Conservation (phyloP, 306 rosid species). For the Fagus sylvatica region DNA sequence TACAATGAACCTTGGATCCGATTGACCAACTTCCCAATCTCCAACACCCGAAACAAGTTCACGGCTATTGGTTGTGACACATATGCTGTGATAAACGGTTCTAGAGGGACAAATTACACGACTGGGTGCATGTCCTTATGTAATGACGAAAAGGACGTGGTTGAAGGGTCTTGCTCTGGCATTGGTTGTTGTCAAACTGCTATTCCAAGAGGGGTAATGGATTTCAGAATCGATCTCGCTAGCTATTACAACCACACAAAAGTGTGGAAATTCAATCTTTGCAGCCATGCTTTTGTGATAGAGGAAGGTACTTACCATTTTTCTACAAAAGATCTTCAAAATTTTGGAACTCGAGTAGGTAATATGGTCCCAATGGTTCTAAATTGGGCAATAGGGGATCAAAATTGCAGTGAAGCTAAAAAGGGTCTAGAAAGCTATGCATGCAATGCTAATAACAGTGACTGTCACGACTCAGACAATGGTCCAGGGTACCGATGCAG, state of each 20-base stretch:
- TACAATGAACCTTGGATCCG: accelerated
- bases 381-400: constrained; percentile 43
- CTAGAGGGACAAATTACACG: accelerated
- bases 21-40: background rate
- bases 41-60: constrained; percentile 26
- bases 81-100: accelerated
- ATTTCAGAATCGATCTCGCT: accelerated
- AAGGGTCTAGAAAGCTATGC: background rate
- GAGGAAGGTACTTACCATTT: constrained; percentile 28
- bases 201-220: background rate
- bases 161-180: constrained; percentile 5
- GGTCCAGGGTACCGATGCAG: constrained; percentile 31
- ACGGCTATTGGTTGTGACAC: constrained; percentile 31
- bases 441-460: constrained; percentile 20
- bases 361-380: background rate
- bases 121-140: constrained; percentile 18
- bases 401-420: background rate
- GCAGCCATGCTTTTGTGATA: constrained; percentile 27
- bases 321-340: background rate
- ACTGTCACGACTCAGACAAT: constrained; percentile 2
- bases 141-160: background rate
- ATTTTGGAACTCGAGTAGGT: background rate
- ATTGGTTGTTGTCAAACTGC: constrained; percentile 25
- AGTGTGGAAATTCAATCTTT: background rate
- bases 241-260: background rate